A percentile compares a stretch with the other conserved stretches of the same genome.
Conservation (phyloP, 2,329 filamentous ascomycete species). For the Pseudocercospora fijiensis region DNA sequence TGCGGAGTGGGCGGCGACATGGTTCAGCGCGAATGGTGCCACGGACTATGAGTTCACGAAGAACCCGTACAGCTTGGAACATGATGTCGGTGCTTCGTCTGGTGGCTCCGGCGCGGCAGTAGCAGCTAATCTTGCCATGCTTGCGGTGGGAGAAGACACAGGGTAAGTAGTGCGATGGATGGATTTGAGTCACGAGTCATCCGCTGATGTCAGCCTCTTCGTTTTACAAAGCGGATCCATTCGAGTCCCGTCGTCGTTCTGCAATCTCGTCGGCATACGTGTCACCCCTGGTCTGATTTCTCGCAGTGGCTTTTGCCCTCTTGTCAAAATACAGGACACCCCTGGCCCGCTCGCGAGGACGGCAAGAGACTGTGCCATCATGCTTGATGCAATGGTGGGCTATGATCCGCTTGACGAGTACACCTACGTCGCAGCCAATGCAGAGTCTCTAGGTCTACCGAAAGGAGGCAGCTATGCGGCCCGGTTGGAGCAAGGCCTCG, state of each 20-base stretch:
- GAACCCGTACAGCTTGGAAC: not conserved
- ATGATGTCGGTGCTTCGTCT: not conserved
- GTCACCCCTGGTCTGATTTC: not conserved
- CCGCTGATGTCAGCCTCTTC: too few species aligned
- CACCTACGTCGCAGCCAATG: not conserved
- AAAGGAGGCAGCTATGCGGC: not conserved
- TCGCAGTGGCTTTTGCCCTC: not conserved
- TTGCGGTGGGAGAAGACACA: not conserved
- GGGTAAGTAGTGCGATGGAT: too few species aligned
- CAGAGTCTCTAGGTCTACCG: not conserved
- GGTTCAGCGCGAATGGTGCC: not conserved
- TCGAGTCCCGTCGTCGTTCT: not conserved
- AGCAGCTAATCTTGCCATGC: not conserved
- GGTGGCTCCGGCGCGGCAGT: not conserved
- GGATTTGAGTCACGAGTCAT: too few species aligned
- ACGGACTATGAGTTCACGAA: not conserved
- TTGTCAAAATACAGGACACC: not conserved
- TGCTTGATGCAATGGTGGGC: not conserved
- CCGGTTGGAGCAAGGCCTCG: not conserved
- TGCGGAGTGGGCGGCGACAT: not conserved
- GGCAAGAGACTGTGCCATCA: not conserved
- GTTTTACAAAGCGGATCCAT: too few species aligned
- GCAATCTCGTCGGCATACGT: not conserved
- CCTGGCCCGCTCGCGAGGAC: not conserved
- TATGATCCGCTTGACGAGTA: not conserved